These are phyloP conservation scores for Casaregolazyma suthepensis DNA, from an alignment of 1,139 yeast species.

Conservation along the genomic window DNA sequence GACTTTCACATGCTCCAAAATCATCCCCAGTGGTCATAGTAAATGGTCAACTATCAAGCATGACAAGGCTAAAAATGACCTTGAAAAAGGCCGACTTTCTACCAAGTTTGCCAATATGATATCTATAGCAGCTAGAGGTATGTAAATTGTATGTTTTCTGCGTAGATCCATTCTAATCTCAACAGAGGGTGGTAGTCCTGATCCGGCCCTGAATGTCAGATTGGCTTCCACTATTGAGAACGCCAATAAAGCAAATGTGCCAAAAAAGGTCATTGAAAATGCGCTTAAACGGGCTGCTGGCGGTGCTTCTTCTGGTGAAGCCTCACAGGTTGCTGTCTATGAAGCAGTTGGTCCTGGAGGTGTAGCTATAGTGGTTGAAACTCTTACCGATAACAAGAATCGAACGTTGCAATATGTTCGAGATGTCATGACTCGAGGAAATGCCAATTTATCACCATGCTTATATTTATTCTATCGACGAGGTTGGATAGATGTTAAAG, in stretches of 20 bases:
- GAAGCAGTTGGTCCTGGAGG: slow-evolving; percentile 95
- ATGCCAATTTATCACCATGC: slow-evolving; percentile 73
- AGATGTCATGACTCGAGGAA: slow-evolving; percentile 64
- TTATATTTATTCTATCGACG: slow-evolving; percentile 66
- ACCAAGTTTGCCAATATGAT: slow-evolving; percentile 70
- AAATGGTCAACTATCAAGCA: slow-evolving; percentile 96
- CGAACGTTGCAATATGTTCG: slow-evolving; percentile 73
- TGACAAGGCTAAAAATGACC: slow-evolving; percentile 90
- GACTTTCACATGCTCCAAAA: neutral
- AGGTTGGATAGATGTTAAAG: slow-evolving; percentile 59
- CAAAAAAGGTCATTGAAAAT: slow-evolving; percentile 77
- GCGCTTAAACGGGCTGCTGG: slow-evolving; percentile 71
- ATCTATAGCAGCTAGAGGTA: slow-evolving; percentile 58
- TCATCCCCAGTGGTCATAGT: slow-evolving; percentile 57
- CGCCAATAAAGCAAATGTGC: slow-evolving; percentile 71
- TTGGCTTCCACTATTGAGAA: slow-evolving; percentile 69
- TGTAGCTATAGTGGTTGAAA: slow-evolving; percentile 76
- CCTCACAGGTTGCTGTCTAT: slow-evolving; percentile 51
- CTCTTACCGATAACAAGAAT: slow-evolving; percentile 81
- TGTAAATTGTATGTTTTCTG: slow-evolving; percentile 8
- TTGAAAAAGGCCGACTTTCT: slow-evolving; percentile 62
- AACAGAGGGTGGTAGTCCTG: slow-evolving; percentile 47
- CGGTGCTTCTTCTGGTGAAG: slow-evolving; percentile 33
- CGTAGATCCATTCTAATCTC: neutral
- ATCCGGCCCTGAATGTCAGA: slow-evolving; percentile 58